Evolutionary conservation across 2,329 filamentous ascomycete species (phyloP), one percentile per base, ranked within the genome.

Genomic region (Bipolaris victoriae): DNA sequence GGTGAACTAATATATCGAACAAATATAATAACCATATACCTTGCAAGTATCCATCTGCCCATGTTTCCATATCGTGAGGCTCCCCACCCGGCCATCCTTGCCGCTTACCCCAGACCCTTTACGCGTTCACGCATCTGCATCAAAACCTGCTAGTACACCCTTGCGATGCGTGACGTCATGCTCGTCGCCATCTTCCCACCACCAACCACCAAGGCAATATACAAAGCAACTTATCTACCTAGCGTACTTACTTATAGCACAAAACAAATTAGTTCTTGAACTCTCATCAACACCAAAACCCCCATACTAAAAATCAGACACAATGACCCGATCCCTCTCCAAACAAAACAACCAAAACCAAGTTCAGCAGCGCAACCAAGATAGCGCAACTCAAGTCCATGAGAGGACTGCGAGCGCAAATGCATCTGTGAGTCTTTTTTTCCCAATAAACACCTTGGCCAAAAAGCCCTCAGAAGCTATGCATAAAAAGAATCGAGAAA

Each of bases 391-490:
- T 2, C 68, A 75, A 33, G 67, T 67, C 7, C 63, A 71, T 7
- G 72, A 76, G 55, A 67, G 72, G 33, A 59, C 70, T 33, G 67
- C 71, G 0, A 69, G 64, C 31, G 74, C 73, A 0, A 72, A 66
- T 36, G 74, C 74, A 7, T 70, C 67, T 33, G 71, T 73, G 67
- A 2, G 64, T 51, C 39, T 24, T 36, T 2, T 24, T 15, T 24
- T 24, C 16, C 16, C 16, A 16, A 16, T 16, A 16, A 16, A 16
- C 16, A 16, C 16, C 16, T 16, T 16, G 16, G 16, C 16, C 16
- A 16, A 16, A 16, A 16, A 16, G 16, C 16, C 16, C 16, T 16
- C 16, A 16, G 16, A 16, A 16, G 16, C 16, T 20, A 20, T 20
- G 20, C 20, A 20, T 3, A 20, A 20, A 20, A 20, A 20, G 7